Base-by-base conservation (phyloP, 345 rosid species). In the Corchorus capsularis region DNA sequence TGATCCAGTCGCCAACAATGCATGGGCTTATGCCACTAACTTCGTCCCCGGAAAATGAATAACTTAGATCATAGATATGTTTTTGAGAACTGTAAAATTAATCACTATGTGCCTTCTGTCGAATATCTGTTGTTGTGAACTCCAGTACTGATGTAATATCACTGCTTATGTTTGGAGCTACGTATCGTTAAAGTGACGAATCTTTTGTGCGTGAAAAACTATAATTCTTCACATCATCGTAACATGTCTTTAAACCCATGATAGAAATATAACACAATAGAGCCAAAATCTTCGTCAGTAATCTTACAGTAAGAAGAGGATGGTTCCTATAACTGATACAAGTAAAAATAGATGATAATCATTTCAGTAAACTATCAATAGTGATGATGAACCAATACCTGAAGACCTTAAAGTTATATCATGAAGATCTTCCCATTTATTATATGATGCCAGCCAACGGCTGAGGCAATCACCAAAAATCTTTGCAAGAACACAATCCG, bases 1-100 rank as follows among this genome's bases (percentile, higher is more conserved):
- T 4, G 98, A 93, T 81, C 99, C 98, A 0, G 91, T 85, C 4
- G 83, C 92, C 79, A 93, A 95, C 98, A 95, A 91, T 50, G 99
- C 99, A 2, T 95, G 99, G 98, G 94, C 98, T 65, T 92, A 78
- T 63, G 98, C 98, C 79, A 93, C 98, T n/a, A 93, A 93, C 96
- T 93, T 95, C 60, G 99, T 88, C 19, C 98, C 99, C 14, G 99
- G 97, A 74, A 91, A 95, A 59, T 94, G 88, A 94, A 78, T 67
- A 27, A 39, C 50, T 52, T 57, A 4, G 64, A 71, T 52, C 43
- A 15, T 22, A 54, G 41, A 37, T 2, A 43, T 56, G 53, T 47
- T 17, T 55, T 63, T 17, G 11, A 53, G 37, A 16, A 46, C 57
- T 75, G 75, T 70, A 53, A 74, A 65, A 72, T 57, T 72, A 72